phyloP scores from a whole-genome alignment of 306 rosid species.

The Datisca glomerata region DNA sequence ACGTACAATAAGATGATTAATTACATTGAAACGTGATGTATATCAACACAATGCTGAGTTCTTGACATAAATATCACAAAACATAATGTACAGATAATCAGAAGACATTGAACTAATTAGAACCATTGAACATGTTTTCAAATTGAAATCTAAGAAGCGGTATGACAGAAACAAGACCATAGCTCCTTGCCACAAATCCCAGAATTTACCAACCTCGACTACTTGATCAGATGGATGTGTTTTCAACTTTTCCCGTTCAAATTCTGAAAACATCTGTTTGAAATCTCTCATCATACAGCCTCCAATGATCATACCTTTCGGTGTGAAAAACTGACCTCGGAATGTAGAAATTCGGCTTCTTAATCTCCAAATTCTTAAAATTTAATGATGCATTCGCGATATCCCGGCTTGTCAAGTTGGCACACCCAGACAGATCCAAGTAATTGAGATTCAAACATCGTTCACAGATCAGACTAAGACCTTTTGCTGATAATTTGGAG shows the following conservation, averaged over 20 bases:
- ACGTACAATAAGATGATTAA: too few species aligned
- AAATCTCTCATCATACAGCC: constrained; percentile 77
- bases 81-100: too few species aligned
- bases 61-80: too few species aligned
- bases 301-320: constrained; percentile 71
- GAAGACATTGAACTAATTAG: too few species aligned
- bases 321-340: constrained; percentile 32
- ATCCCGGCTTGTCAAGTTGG: constrained; percentile 61
- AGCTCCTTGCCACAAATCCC: too few species aligned
- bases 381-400: constrained; percentile 42
- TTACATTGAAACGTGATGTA: too few species aligned
- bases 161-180: too few species aligned
- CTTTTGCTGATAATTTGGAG: constrained; percentile 54
- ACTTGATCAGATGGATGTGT: constrained; percentile 2
- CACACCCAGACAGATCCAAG: constrained; percentile 79
- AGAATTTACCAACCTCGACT: too few species aligned
- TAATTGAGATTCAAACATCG: constrained; percentile 62
- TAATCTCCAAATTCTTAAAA: constrained; percentile 35
- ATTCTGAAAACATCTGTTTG: constrained; percentile 78
- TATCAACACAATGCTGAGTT: too few species aligned
- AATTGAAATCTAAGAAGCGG: too few species aligned
- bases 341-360: constrained; percentile 36
- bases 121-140: too few species aligned
- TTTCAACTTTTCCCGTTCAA: constrained; percentile 22
- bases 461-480: constrained; percentile 39